Base-by-base conservation (phyloP, 2,329 filamentous ascomycete genomes). In the Endoconidiophora laricicola region DNA sequence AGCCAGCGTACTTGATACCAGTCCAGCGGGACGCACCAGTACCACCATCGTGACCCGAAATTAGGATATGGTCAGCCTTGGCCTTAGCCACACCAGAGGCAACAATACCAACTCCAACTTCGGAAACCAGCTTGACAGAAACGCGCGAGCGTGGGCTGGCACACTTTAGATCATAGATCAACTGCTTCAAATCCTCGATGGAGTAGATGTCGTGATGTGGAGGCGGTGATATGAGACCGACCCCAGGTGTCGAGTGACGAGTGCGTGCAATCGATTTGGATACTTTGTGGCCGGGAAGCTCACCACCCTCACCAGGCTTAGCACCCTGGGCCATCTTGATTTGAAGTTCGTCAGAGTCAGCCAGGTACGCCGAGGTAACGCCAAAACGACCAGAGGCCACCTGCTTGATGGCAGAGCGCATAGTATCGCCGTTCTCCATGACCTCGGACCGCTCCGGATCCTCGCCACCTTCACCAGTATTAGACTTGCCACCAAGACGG, bases 251-350 rank as follows among this genome's bases (percentile, higher is more conserved):
- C 7, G 90, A 96, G 71, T 95, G 88, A 64, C 90, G 83, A 52
- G 90, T 96, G 59, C 86, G 83, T 52, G 86, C 90, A 65, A 96
- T 96, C 5, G 86, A 85, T 61, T 85, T 85, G 54, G 88, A 91
- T 24, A 96, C 90, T 70, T 96, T 96, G 73, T 95, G 87, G 39
- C 90, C 90, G 46, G 90, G 90, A 61, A 96, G 78, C 67, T 96
- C 90, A 75, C 90, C 90, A 71, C 90, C 90, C 67, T 96, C 90
- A 66, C 90, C 90, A 51, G 90, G 90, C 76, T 96, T 96, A 55
- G 90, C 90, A 63, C 90, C 90, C 68, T 96, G 90, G 7, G 90
- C 90, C 90, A 96, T 96, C 77, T 96, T 96, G 69, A 96, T 96
- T 66, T 96, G 90, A 43, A 96, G 72, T 68, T 96, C 88, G 61